A percentile compares a stretch with the other conserved stretches of the same genome.
Conservation (phyloP, 2,329 filamentous ascomycete genomes). For the Chrysosporium keratinophilum region DNA sequence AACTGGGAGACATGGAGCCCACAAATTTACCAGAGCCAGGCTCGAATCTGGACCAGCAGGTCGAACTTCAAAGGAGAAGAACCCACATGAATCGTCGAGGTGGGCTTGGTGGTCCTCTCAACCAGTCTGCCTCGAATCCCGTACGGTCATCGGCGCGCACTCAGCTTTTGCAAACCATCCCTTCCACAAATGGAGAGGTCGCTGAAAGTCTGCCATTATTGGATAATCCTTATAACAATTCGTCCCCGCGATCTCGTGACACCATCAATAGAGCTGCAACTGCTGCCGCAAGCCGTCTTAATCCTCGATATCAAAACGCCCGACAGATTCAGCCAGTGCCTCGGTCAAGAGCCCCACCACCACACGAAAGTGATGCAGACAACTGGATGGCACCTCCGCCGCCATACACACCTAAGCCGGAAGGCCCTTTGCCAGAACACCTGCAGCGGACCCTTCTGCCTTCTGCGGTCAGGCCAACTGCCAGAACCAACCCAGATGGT, state of each 20-base stretch:
- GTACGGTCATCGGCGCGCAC: conserved; percentile 17
- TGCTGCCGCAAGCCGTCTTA: conserved; percentile 63
- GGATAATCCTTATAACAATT: conserved; percentile 63
- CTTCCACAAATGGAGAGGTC: conserved; percentile 19
- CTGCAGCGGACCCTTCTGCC: conserved; percentile 28
- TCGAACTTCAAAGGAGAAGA: conserved; percentile 64
- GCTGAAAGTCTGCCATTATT: conserved; percentile 45
- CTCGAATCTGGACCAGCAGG: conserved; percentile 64
- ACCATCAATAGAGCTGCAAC: conserved; percentile 61
- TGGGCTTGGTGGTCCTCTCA: conserved; percentile 27
- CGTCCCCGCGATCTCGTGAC: conserved; percentile 57
- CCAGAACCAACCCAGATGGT: not conserved
- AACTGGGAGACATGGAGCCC: conserved; percentile 60
- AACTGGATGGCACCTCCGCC: conserved; percentile 82
- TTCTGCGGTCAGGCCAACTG: conserved; percentile 17
- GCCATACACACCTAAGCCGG: conserved; percentile 47
- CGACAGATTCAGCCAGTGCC: conserved; percentile 8
- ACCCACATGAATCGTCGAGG: conserved; percentile 57
- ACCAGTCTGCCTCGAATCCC: not conserved
- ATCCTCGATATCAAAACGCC: conserved; percentile 22
- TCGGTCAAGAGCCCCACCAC: conserved; percentile 60
- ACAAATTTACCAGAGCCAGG: conserved; percentile 63
- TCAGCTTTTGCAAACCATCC: conserved; percentile 22
- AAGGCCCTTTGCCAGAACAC: conserved; percentile 27
- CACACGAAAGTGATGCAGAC: conserved; percentile 77